Evolutionary conservation across 768 basidiomycete genomes (phyloP), one percentile per base, ranked within the genome.

Genomic region (Albatrellus ellisii): DNA sequence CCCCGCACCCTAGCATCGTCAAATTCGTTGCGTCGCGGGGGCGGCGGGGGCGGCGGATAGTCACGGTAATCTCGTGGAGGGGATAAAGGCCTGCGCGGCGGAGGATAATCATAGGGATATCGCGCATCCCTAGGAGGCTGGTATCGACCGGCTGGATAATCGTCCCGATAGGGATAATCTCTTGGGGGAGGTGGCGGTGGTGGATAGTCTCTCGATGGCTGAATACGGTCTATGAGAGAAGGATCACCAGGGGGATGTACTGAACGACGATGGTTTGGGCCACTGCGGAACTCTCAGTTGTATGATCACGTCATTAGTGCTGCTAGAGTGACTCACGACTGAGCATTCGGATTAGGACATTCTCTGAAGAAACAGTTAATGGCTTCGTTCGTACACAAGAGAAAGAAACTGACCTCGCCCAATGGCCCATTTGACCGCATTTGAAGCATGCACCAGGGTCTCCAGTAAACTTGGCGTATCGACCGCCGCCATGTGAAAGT

Each of bases 401-500:
- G 2, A 35, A 28, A 26, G 20, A 24, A 42, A 60, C 72, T 36
- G 49, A 84, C 86, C 86, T 79, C 20, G 87, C 88, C 86, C 88
- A 90, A 59, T 91, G 87, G 22, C 88, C 87, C 61, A 72, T 67
- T 52, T 83, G 75, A 18, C 83, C 87, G 41, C 88, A 91, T 52
- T 75, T 86, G 63, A 89, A 90, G 56, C 88, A 90, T 34, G 85
- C 82, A 3, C 86, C 84, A 11, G 86, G 84, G 40, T 88, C 88
- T n/a, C 79, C 77, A n/a, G 72, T 61, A 46, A 78, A 84, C 56
- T 85, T 88, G 7, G 81, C 79, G 11, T 79, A 77, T 43, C 84
- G 69, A 12, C 85, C 82, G 39, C 86, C 85, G 24, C 85, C 84
- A 57, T 80, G 85, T 25, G 88, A 89, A 11, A 80, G 63, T 55